phyloP scores from a whole-genome alignment of 1,139 yeast species.

The Wickerhamomyces sp. region DNA sequence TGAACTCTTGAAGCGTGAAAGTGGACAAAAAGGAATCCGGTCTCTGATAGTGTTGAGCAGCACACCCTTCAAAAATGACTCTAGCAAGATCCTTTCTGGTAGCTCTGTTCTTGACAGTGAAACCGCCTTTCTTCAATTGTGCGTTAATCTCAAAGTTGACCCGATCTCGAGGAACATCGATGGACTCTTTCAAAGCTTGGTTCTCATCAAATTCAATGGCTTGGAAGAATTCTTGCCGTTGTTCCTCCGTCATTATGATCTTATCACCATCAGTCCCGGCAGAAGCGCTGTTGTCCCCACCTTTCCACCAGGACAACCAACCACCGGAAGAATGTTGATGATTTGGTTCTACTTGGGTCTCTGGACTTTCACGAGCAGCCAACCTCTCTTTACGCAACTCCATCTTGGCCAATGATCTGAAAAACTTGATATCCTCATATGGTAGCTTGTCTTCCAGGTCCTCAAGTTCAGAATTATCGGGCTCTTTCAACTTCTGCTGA shows the following conservation, averaged over 20 bases:
- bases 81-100: constrained; percentile 57
- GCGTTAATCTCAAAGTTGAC: constrained; percentile 63
- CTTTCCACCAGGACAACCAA: constrained; percentile 63
- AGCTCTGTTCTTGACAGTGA: constrained; percentile 45
- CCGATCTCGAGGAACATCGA: constrained; percentile 71
- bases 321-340: constrained; percentile 29
- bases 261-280: constrained; percentile 23
- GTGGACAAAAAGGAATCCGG: constrained; percentile 72
- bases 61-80: constrained; percentile 77
- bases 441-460: constrained; percentile 54
- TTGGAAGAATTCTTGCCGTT: constrained; percentile 78
- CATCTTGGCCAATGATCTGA: constrained; percentile 71
- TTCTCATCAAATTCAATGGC: constrained; percentile 90
- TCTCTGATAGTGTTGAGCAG: constrained; percentile 67
- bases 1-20: constrained; percentile 73
- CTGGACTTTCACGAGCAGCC: constrained; percentile 14
- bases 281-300: constrained; percentile 12
- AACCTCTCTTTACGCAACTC: constrained; percentile 56
- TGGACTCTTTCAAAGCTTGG: constrained; percentile 43
- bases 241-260: constrained; percentile 54
- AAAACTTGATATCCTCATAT: constrained; percentile 79
- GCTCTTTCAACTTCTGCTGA: constrained; percentile 23
- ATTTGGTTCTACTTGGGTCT: constrained; percentile 15
- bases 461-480: constrained; percentile 35
- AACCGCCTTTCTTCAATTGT: constrained; percentile 70